phyloP scores from a whole-genome alignment of 805 yeast genomes.

The Ogataea saltuana region DNA sequence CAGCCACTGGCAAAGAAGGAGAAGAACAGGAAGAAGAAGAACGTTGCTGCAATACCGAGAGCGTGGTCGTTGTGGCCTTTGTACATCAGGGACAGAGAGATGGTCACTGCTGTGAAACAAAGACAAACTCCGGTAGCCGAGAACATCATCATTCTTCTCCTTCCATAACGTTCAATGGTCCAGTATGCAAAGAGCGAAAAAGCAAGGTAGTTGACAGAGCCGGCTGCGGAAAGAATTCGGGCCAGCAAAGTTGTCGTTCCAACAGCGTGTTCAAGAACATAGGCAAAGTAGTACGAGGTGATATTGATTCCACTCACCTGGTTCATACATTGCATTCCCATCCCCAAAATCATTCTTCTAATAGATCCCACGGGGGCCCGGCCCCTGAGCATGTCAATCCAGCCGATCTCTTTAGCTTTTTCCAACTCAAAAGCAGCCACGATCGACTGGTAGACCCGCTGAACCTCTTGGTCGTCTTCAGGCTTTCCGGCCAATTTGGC shows the following conservation, averaged over 20 bases:
- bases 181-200: constrained; percentile 29
- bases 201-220: constrained; percentile 24
- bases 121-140: constrained; percentile 42
- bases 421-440: constrained; percentile 26
- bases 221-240: constrained; percentile 39
- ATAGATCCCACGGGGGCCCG: constrained; percentile 25
- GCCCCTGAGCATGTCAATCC: constrained; percentile 27
- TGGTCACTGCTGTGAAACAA: constrained; percentile 42
- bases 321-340: constrained; percentile 38
- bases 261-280: constrained; percentile 29
- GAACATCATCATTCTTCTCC: constrained; percentile 42
- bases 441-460: constrained; percentile 23
- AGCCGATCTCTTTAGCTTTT: constrained; percentile 26
- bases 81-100: constrained; percentile 30
- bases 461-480: constrained; percentile 34
- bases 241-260: constrained; percentile 37
- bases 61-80: constrained; percentile 27
- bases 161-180: constrained; percentile 41
- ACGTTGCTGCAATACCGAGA: constrained; percentile 37
- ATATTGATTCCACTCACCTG: constrained; percentile 43
- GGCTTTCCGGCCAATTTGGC: constrained; percentile 33
- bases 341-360: constrained; percentile 30
- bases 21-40: constrained; percentile 40
- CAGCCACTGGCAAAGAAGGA: constrained; percentile 36
- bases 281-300: constrained; percentile 17